Evolutionary conservation across 106 monocot species (phyloP), one percentile per base, ranked within the genome.

Genomic region (Iris macrosiphon): DNA sequence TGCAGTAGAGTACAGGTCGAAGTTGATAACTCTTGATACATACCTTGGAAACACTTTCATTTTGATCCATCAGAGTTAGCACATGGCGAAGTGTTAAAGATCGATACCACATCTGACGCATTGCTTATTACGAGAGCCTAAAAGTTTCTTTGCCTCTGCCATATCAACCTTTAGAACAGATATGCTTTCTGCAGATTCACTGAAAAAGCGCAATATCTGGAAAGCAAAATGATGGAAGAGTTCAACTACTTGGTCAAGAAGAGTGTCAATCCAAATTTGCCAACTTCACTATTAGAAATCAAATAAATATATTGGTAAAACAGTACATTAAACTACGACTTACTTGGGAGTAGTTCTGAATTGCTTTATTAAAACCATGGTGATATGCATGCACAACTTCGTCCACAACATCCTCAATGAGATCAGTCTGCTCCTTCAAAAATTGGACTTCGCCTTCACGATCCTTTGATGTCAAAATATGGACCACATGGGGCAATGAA

Each of bases 321-420:
- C n/a, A n/a, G n/a, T n/a, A n/a, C n/a, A n/a, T n/a, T n/a, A n/a
- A 41, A 26, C 15, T 23, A 22, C 25, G 3, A 67, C 86, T 61
- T 49, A 96, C 96, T 60, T 90, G 96, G 19, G 96, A 98, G 62
- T 98, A 98, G 57, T 98, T 98, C 39, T 98, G 96, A 64, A 98
- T 98, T 57, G 96, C 96, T 81, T 98, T 98, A 57, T 98, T 98
- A 43, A 98, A 98, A 60, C 96, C 96, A 75, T 91, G 69, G 66
- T 98, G 96, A 79, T 98, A 98, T n/a, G 90, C 83, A 78, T 98
- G 96, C 6, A 98, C 96, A 65, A 98, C 90, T 76, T 90, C 90
- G 71, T 98, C 96, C 10, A 98, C 96, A 55, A 98, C 87, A 68
- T 98, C 96, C 64, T 98, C 96, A 18, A 98, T 52, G 31, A 98